A percentile compares a stretch with the other conserved stretches of the same genome.
Evolutionary conservation across 441 rosid genomes (phyloP).

Genomic region (Corymbia calophylla): DNA sequence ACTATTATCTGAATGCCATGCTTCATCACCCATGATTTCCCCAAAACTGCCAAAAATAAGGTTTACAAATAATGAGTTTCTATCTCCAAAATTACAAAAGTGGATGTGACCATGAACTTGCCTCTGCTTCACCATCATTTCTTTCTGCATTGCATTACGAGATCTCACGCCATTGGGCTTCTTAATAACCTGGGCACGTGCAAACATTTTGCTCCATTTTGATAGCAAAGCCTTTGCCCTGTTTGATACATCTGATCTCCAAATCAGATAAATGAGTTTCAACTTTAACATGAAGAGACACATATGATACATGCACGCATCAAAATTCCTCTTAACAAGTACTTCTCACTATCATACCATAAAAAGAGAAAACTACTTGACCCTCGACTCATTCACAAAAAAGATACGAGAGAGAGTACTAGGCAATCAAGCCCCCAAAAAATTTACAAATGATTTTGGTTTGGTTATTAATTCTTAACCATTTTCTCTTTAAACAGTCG

Average conservation of each 20-base stretch:
- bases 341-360: background rate
- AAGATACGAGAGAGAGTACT: background rate
- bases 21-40: slow-evolving; percentile 73
- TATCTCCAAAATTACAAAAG: background rate
- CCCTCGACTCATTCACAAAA: background rate
- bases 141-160: slow-evolving; percentile 51
- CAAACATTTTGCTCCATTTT: slow-evolving; percentile 90
- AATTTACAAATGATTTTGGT: background rate
- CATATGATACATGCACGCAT: background rate
- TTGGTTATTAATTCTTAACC: background rate
- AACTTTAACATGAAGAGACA: slow-evolving; percentile 24
- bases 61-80: slow-evolving; percentile 20
- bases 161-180: slow-evolving; percentile 61
- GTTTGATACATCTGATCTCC: slow-evolving; percentile 99
- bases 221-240: slow-evolving; percentile 90
- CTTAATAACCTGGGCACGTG: slow-evolving; percentile 64
- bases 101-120: slow-evolving; percentile 19
- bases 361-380: background rate
- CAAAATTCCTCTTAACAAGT: background rate
- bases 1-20: slow-evolving; percentile 38
- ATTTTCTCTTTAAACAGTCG: background rate
- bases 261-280: slow-evolving; percentile 88
- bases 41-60: slow-evolving; percentile 55
- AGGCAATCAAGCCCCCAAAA: background rate
- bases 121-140: slow-evolving; percentile 80